Evolutionary conservation across 2,329 filamentous ascomycete genomes (phyloP), one percentile per base, ranked within the genome.

Genomic region (Stachybotrys chartarum): DNA sequence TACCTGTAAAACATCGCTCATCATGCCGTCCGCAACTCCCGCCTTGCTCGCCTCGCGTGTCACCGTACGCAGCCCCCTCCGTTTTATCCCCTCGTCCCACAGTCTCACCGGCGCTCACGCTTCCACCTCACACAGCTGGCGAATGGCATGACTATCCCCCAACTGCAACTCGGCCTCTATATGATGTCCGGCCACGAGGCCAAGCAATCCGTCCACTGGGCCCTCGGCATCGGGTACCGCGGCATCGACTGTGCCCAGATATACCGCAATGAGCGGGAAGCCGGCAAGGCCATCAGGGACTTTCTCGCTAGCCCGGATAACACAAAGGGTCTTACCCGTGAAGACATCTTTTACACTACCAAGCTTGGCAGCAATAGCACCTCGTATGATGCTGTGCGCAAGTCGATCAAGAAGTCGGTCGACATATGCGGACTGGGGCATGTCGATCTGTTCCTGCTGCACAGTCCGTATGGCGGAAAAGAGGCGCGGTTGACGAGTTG

Each of bases 301-400:
- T 88, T 81, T 61, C 71, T 89, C 4, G 63, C 70, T 44, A 72
- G 74, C 53, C 72, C 71, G 30, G 70, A 73, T 12, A 82, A 83
- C 59, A 72, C 69, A 0, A 63, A 74, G 0, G 76, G 74, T 0
- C 67, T 91, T 31, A 79, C 76, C 59, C 80, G 90, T 6, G 80
- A 85, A 55, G 84, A 92, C 63, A 75, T 94, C 54, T 90, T 90
- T 70, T 92, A 90, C 68, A 94, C 90, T 0, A 87, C 86, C 42
- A 95, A 94, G 73, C 78, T 94, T 14, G 84, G 83, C 1, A 83
- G 78, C 56, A 89, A 85, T 65, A 74, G 73, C 62, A 77, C 77
- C 1, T 79, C 79, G 5, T 93, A 92, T 68, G 80, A 87, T n/a
- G 73, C 75, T 4, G 88, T 88, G 30, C 80, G 85, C 52, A 74